Conservation (phyloP, 257 asterid species). For the Solanum pinnatisectum region DNA sequence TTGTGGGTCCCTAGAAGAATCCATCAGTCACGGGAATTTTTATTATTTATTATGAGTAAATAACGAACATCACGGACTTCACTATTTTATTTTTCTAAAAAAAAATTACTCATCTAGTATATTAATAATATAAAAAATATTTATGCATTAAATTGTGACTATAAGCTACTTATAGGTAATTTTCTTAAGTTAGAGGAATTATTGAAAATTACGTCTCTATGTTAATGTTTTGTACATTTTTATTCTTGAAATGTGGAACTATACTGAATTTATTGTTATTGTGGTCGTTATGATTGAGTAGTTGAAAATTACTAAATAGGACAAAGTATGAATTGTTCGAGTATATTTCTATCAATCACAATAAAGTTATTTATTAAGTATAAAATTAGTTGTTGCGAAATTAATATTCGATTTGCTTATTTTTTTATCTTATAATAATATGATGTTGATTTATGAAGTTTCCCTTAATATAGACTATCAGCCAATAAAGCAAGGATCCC, state of each 20-base stretch:
- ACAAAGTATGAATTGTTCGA: background rate
- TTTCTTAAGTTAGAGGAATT: background rate
- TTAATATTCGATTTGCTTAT: background rate
- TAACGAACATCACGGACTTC: constrained; percentile 16
- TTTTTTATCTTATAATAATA: background rate
- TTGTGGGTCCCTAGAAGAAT: constrained; percentile 21
- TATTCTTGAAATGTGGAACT: accelerated
- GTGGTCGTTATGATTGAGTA: too few species aligned
- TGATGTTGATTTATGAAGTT: background rate
- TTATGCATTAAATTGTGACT: background rate
- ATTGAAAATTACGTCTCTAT: too few species aligned
- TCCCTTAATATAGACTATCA: background rate
- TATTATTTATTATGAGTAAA: background rate
- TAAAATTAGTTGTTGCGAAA: background rate
- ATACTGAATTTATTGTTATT: too few species aligned
- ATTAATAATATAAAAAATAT: too few species aligned
- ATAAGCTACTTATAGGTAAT: too few species aligned
- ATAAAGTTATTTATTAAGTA: background rate
- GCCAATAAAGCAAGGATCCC: background rate
- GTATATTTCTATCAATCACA: background rate
- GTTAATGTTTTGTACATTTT: too few species aligned
- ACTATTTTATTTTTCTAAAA: background rate
- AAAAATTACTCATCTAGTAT: too few species aligned
- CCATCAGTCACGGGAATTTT: constrained; percentile 16
- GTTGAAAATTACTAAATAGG: too few species aligned